Percentiles rank a stretch among this genome's conserved stretches.
Evolutionary conservation across 306 rosid genomes (phyloP).

Genomic region (Cucurbita pepo): DNA sequence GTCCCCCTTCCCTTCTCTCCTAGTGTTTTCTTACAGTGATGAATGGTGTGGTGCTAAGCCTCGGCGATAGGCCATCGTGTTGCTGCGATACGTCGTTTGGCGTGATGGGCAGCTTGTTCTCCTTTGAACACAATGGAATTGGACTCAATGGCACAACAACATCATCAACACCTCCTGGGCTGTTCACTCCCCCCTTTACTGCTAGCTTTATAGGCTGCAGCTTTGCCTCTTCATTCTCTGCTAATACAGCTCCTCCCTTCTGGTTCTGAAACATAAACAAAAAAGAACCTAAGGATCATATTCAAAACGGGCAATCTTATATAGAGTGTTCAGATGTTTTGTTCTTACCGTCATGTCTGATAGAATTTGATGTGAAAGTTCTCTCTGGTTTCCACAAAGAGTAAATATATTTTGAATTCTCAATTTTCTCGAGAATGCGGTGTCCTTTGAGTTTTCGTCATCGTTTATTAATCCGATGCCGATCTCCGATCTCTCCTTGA

Average conservation of each 20-base stretch:
- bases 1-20: not conserved
- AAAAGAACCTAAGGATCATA: not conserved
- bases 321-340: not conserved
- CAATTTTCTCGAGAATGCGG: constrained; percentile 25
- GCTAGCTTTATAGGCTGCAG: not conserved
- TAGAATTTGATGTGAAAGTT: constrained; percentile 36
- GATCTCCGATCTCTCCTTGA: constrained; percentile 27
- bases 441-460: constrained; percentile 17
- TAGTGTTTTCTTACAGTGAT: constrained; percentile 6
- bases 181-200: not conserved
- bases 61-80: not conserved
- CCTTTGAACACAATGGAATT: not conserved
- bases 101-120: not conserved
- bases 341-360: not conserved
- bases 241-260: not conserved
- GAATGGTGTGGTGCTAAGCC: not conserved
- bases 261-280: not conserved
- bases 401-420: constrained; percentile 82
- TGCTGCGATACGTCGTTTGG: not conserved
- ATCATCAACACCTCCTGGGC: not conserved
- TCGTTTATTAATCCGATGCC: constrained; percentile 12
- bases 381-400: constrained; percentile 88
- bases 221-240: not conserved
- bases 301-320: not conserved
- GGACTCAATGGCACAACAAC: not conserved